Evolutionary conservation across 768 basidiomycete genomes (phyloP), one percentile per base, ranked within the genome.

Genomic region (Lactifluus piperatus): DNA sequence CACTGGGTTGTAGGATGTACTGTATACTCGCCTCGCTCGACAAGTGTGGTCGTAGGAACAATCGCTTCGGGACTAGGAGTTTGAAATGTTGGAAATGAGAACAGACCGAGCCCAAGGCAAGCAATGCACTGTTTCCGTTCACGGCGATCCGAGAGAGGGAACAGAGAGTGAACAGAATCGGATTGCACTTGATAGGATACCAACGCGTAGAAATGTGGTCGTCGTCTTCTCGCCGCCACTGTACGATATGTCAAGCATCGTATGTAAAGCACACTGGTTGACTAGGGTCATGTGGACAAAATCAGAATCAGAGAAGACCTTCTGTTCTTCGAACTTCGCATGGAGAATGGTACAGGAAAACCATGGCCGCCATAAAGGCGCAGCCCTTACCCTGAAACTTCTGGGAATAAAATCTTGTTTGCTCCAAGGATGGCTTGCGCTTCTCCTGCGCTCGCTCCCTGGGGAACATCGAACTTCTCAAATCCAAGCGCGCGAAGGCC

Each of bases 401-500:
- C 45, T 41, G 54, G 6, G 34, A 53, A 56, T 30, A 62, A 45
- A 7, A 63, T 26, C 26, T 22, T 16, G 43, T 64, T 64, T 32
- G 61, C 56, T 2, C 36, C 61, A 2, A 51, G 26, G 24, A 64
- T 29, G 26, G 53, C 48, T 32, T 34, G 37, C 18, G 29, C 49
- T 47, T 64, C 61, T 47, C 51, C 61, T 2, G 5, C 39, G 43
- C 43, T 57, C 24, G 49, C 56, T 16, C 43, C 57, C 20, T 34
- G 30, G 11, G 43, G 20, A 39, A 51, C 22, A 36, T 49, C 56
- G 48, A 64, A 63, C 27, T n/a, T 34, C 45, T 64, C 37, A 22
- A 64, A 56, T 51, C 63, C 63, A 34, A 64, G 48, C n/a, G 57
- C 46, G 26, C 49, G 49, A 46, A 54, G 56, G 24, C 63, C 63